Evolutionary conservation across 345 rosid genomes (phyloP), one percentile per base, ranked within the genome.

Genomic region (Eucalyptus decipiens): DNA sequence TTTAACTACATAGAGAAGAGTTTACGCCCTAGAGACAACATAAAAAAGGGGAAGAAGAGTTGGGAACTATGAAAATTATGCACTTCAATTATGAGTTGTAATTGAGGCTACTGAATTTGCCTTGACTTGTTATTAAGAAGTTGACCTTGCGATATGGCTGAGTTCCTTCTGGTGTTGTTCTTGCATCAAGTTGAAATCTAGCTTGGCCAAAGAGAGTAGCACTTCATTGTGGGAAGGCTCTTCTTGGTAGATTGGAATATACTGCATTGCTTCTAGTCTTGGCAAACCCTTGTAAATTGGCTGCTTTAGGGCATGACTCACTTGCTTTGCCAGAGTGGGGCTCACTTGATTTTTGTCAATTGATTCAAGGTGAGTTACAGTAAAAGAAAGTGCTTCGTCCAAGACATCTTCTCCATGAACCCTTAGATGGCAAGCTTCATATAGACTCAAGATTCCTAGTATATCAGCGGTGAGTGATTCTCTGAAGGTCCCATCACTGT

Each of bases 371-470:
- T 90, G 89, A 85, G 86, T 47, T 9, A 50, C 14, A 47, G 72
- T 62, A 58, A 90, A 91, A 85, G 8, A 50, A 19, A 88, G 86
- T 5, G 91, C 91, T 47, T 88, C 89, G 11, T 91, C 91, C 9
- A 91, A 65, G 24, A 86, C 69, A 85, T 88, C 88, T 69, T 91
- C 91, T 23, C 88, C 90, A 11, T 23, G 88, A 28, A 88, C 43
- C 62, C 88, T 43, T 37, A 85, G 40, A 76, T 91, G 69, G 37
- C 89, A 67, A 23, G 87, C 91, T 76, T 85, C 88, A 23, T 85
- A 90, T 40, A 88, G 51, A 7, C 86, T 83, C 72, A 90, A 72
- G 76, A 90, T 15, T 51, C 89, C 91, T 47, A 37, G 56, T 16
- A 83, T 72, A n/a, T 90, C 80, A 16, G 9, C 80, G 11, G 42